These are phyloP conservation scores for Zarea fungicola DNA, from an alignment of 2,329 filamentous ascomycete species.

Conservation along the genomic window DNA sequence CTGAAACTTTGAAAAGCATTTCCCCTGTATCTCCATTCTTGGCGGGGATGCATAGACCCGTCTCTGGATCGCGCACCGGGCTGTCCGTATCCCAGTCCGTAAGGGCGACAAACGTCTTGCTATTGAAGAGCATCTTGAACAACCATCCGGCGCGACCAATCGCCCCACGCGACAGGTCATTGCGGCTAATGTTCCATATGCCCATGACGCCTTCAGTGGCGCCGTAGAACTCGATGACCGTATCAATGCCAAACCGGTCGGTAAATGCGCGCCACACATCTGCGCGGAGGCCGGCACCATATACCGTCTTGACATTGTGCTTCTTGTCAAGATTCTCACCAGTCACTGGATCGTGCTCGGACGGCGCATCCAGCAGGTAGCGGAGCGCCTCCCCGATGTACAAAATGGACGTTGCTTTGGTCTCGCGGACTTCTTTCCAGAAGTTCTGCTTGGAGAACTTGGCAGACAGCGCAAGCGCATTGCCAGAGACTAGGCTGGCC, in stretches of 20 bases:
- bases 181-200: constrained; percentile 67
- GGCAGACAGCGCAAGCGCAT: constrained; percentile 66
- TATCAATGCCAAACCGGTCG: constrained; percentile 69
- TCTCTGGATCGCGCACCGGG: constrained; percentile 45
- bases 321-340: constrained; percentile 67
- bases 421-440: constrained; percentile 67
- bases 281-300: constrained; percentile 79
- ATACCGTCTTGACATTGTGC: constrained; percentile 66
- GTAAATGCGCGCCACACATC: constrained; percentile 84
- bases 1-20: constrained; percentile 64
- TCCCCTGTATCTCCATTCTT: constrained; percentile 63
- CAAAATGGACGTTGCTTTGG: constrained; percentile 70
- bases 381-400: constrained; percentile 86
- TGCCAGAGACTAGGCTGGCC: constrained; percentile 53
- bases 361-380: constrained; percentile 67
- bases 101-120: constrained; percentile 60
- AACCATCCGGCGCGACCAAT: constrained; percentile 68
- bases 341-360: constrained; percentile 55
- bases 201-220: constrained; percentile 67
- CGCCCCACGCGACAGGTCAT: constrained; percentile 67
- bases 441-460: constrained; percentile 73
- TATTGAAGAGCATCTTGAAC: constrained; percentile 47
- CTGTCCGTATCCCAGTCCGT: constrained; percentile 31
- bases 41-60: constrained; percentile 57
- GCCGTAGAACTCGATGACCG: constrained; percentile 75